These are phyloP conservation scores for Penicillium digitatum DNA, from an alignment of 2,329 filamentous ascomycete species.

Conservation along the genomic window DNA sequence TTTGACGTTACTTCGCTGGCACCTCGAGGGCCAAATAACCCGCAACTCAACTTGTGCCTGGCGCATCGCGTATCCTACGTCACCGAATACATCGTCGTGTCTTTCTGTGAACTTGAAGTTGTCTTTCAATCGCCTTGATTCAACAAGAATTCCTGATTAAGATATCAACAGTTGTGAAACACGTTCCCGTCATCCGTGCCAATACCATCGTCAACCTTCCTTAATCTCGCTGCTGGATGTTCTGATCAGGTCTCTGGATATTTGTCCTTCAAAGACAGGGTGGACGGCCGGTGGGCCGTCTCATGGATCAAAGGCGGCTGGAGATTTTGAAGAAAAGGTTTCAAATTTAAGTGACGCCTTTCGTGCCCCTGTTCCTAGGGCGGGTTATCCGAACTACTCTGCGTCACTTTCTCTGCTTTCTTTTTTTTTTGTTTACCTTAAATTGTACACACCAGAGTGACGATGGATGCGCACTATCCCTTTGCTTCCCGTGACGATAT, in stretches of 20 bases:
- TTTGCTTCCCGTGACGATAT: constrained; percentile 63
- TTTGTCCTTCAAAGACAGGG: constrained; percentile 12
- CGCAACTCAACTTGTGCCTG: neutral
- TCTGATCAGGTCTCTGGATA: constrained; percentile 2
- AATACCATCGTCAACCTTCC: constrained; percentile 1
- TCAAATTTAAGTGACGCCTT: neutral
- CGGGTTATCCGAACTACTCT: neutral
- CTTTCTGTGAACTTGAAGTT: neutral
- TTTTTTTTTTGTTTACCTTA: neutral
- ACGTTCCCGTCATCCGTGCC: neutral
- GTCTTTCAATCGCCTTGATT: neutral
- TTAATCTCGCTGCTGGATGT: constrained; percentile 7
- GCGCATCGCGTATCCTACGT: neutral
- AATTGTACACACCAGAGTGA: neutral
- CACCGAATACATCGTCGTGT: neutral
- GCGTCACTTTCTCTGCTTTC: neutral
- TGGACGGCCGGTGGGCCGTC: constrained; percentile 28
- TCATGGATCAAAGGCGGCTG: constrained; percentile 19
- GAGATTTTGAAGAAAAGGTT: constrained; percentile 1
- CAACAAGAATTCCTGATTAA: neutral
- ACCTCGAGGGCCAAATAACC: neutral
- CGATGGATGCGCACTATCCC: constrained; percentile 62
- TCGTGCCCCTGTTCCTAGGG: neutral
- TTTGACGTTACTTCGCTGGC: neutral
- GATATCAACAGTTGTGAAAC: neutral